Conservation (phyloP, 805 yeast species). For the Candida lessepsii region DNA sequence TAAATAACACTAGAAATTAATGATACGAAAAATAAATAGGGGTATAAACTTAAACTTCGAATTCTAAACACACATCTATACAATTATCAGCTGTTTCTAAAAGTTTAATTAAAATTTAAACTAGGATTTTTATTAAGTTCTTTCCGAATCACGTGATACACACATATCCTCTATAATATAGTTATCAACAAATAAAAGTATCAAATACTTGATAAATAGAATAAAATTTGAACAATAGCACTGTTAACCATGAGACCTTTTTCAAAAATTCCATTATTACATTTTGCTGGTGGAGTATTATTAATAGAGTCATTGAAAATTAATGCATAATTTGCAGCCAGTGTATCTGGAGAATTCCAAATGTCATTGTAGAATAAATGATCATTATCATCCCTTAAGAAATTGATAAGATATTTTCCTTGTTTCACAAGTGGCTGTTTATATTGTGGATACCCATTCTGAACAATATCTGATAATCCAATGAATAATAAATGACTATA, state of each 20-base stretch:
- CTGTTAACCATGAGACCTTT: constrained; percentile 19
- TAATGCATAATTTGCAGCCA: constrained; percentile 10
- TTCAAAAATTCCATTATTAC: constrained; percentile 10
- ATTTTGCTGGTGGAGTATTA: background rate
- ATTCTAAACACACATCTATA: too few relatives aligned
- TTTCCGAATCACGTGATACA: too few relatives aligned
- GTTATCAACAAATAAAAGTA: too few relatives aligned
- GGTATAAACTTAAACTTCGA: too few relatives aligned
- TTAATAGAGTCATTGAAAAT: constrained; percentile 7
- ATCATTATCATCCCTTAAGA: constrained; percentile 15
- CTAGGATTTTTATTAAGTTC: too few relatives aligned
- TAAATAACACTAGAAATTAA: too few relatives aligned
- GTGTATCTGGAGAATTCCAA: constrained; percentile 2
- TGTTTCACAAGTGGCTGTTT: constrained; percentile 17
- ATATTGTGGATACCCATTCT: background rate
- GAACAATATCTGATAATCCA: constrained; percentile 21
- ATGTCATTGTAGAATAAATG: constrained; percentile 15
- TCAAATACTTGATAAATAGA: constrained; percentile 12
- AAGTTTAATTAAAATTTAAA: too few relatives aligned
- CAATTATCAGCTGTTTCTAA: too few relatives aligned
- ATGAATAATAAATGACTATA: constrained; percentile 23
- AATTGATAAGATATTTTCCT: constrained; percentile 15
- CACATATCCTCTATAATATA: too few relatives aligned
- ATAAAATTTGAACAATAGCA: constrained; percentile 18
- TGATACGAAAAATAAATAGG: too few relatives aligned